Base-by-base conservation (phyloP, 352 stramenopile genomes). In the Phytophthora colocasiae region DNA sequence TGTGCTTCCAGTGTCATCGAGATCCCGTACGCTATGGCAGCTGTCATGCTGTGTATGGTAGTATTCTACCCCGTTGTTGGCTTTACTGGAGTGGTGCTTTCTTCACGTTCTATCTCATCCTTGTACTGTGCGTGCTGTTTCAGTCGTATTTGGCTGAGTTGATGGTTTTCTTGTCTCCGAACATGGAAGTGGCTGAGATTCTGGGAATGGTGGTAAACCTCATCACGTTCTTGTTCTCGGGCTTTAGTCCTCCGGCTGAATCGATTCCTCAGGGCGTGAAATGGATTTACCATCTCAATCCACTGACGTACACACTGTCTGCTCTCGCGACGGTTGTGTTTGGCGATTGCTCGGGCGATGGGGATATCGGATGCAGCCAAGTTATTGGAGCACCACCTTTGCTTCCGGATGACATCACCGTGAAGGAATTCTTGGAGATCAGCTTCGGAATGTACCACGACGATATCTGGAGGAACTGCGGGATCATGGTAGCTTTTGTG, bases 191-290 rank as follows among this genome's bases (percentile, higher is more conserved):
- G 4, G 63, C 69, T 1, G 69, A 67, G 27, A 71, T 77, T 39
- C 17, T 75, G 14, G 70, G 70, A 10, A 59, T 73, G 49, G n/a
- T 78, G 8, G 26, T 77, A 34, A 80, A 79, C 54, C 47, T 75
- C 27, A 41, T 81, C 14, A 71, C 62, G 36, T 74, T 75, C 15
- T 40, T 79, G 11, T 72, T 81, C 9, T 52, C 72, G 9, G 70
- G 73, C 9, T 81, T 65, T 32, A 71, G 77, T 54, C 78, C 75
- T 14, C 75, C 80, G 2, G 68, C 73, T 5, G 54, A 60, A 12
- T 53, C 69, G 36, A 9, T 78, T 47, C 52, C 74, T 34, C n/a
- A 12, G 27, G 27, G 52, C 6, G 38, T 65, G 19, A 69, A 64
- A 19, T 73, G 65, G 65, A 14, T 73, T 0, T 73, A 73, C 40